Base-by-base conservation (phyloP, 352 stramenopile genomes). In the Blastocystis sp. region DNA sequence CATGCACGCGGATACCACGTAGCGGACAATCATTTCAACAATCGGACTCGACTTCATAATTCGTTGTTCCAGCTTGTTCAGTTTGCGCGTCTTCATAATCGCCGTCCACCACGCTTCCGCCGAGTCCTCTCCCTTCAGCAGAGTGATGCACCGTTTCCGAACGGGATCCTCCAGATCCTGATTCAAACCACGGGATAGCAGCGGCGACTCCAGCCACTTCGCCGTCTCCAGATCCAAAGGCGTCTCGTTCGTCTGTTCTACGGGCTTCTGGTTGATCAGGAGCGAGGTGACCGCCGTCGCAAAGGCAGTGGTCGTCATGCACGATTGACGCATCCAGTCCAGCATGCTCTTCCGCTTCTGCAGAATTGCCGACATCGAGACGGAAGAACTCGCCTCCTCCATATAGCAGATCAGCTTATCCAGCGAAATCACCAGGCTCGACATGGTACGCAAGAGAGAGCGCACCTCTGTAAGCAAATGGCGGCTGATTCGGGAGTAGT, bases 221-320 rank as follows among this genome's bases (percentile, higher is more conserved):
- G 54, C 18, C 27, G 29, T 38, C 34, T 81, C 48, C 7, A 32
- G 27, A 21, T 75, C 63, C n/a, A 75, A 36, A n/a, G n/a, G n/a
- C n/a, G n/a, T n/a, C n/a, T n/a, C n/a, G n/a, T n/a, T n/a, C n/a
- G n/a, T n/a, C n/a, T n/a, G n/a, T 32, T 40, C 42, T 9, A 54
- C 42, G 0, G 69, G 48, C 34, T 81, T 81, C 51, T 81, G 69
- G 27, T 44, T 40, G 48, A 81, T 81, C 3, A 81, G 46, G 18
- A 46, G 27, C 16, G 48, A 34, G 8, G 51, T 81, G 34, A 81
- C 49, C 2, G 38, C 69, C 24, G 69, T 81, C 7, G 69, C 27
- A 51, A 81, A 81, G 29, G 48, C n/a, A 46, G 42, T 81, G 27
- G 27, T 63, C 7, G 48, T 63, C 11, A 21, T 27, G 40, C 69